These are phyloP conservation scores for Chlamydomonas incerta DNA, from an alignment of 139 green algal genomes.

Conservation along the genomic window DNA sequence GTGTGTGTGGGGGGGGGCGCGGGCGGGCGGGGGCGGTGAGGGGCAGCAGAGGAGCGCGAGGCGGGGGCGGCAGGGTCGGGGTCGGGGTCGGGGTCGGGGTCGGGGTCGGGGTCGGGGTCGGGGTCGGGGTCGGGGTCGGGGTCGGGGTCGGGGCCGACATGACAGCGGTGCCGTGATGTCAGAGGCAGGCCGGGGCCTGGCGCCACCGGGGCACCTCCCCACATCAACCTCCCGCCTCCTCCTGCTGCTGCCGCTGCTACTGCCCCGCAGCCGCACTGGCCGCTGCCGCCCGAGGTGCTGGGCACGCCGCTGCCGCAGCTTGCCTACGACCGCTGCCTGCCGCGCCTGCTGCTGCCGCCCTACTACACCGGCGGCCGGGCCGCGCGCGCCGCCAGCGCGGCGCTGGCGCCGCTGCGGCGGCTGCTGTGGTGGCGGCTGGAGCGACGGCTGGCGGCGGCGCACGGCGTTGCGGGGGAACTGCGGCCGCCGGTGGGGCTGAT, in stretches of 20 bases:
- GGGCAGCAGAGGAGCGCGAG: too few relatives aligned
- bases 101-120: too few relatives aligned
- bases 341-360: slow-evolving; percentile 28
- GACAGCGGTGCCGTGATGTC: too few relatives aligned
- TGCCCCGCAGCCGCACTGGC: slow-evolving; percentile 15
- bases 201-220: too few relatives aligned
- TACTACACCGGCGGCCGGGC: slow-evolving; percentile 18
- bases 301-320: slow-evolving; percentile 18
- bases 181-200: too few relatives aligned
- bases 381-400: background rate
- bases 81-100: too few relatives aligned
- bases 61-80: too few relatives aligned
- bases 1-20: background rate
- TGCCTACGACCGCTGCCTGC: slow-evolving; percentile 6
- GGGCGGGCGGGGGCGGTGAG: too few relatives aligned
- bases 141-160: too few relatives aligned
- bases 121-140: too few relatives aligned
- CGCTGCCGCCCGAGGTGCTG: slow-evolving; percentile 4
- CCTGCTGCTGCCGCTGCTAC: background rate
- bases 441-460: slow-evolving; percentile 11
- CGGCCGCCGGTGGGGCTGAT: slow-evolving; percentile 5
- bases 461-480: background rate
- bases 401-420: slow-evolving; percentile 27
- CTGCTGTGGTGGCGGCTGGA: slow-evolving; percentile 36
- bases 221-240: too few relatives aligned